Conservation (phyloP, 106 monocot species). For the Dendrobium huoshanense region DNA sequence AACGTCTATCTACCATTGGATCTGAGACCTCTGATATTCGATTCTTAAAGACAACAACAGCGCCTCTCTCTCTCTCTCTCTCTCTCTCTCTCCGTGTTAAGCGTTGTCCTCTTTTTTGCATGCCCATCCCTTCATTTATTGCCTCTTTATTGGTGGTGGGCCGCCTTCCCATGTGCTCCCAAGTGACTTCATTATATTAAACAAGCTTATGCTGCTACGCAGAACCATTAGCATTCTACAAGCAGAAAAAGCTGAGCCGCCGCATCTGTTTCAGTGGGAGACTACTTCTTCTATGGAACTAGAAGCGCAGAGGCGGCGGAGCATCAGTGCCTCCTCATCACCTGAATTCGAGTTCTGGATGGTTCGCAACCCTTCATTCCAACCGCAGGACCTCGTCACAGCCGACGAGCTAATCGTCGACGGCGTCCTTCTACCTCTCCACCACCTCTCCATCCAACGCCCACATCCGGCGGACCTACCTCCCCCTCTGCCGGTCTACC, state of each 20-base stretch:
- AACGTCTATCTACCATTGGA: too few species aligned
- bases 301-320: neutral
- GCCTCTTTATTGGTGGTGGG: neutral
- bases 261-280: neutral
- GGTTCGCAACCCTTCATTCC: conserved; percentile 26
- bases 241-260: neutral
- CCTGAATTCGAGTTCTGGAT: conserved; percentile 89
- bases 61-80: too few species aligned
- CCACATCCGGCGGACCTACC: neutral
- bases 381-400: conserved; percentile 26
- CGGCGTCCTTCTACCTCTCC: conserved; percentile 71
- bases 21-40: too few species aligned
- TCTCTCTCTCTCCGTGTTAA: neutral
- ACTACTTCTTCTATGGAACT: neutral
- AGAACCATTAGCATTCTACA: neutral
- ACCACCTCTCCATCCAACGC: conserved; percentile 15
- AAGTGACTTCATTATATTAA: neutral
- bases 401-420: conserved; percentile 79
- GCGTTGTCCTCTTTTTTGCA: neutral
- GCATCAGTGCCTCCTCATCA: conserved; percentile 37
- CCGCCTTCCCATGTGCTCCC: neutral
- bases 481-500: neutral
- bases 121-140: neutral
- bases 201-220: too few species aligned
- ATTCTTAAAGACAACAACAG: too few species aligned